Conservation (phyloP, 371 early-diverging fungal species). For the Syncephalastrum racemosum region DNA sequence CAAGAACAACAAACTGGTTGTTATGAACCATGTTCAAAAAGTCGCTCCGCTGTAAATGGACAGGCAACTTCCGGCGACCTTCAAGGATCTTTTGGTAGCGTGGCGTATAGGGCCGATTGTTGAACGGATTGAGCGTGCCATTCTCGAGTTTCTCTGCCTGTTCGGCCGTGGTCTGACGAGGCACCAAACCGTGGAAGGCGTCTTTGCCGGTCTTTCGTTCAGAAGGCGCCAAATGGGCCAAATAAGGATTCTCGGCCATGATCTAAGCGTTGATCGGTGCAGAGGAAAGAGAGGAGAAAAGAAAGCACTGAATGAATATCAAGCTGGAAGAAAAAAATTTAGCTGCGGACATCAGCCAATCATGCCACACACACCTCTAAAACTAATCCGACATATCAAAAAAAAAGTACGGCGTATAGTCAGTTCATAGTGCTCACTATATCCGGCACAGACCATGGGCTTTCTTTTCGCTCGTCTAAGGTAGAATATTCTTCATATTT, state of each 20-base stretch:
- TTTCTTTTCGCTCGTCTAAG: no score
- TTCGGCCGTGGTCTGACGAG: constrained; percentile 71
- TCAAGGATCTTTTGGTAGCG: constrained; percentile 82
- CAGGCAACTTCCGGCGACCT: constrained; percentile 85
- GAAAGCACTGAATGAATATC: no score
- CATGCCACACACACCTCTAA: no score
- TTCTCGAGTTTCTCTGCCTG: constrained; percentile 76
- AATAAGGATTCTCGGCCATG: constrained; percentile 61
- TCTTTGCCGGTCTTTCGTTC: constrained; percentile 32
- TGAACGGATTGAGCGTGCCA: constrained; percentile 79
- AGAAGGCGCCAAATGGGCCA: constrained; percentile 54
- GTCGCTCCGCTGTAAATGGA: constrained; percentile 83
- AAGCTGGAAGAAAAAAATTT: no score
- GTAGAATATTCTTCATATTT: no score
- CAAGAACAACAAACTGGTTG: constrained; percentile 88
- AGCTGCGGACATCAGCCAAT: no score
- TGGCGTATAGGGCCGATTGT: constrained; percentile 71
- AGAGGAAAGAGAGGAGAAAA: no score
- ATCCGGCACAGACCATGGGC: no score
- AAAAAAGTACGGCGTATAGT: no score
- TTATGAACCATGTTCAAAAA: constrained; percentile 83
- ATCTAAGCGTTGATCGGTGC: neutral
- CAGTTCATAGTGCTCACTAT: no score
- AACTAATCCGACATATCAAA: no score
- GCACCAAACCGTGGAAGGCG: constrained; percentile 49